Evolutionary conservation across 306 rosid species (phyloP), one percentile per base, ranked within the genome.

Genomic region (Trichosanthes cucumerina): DNA sequence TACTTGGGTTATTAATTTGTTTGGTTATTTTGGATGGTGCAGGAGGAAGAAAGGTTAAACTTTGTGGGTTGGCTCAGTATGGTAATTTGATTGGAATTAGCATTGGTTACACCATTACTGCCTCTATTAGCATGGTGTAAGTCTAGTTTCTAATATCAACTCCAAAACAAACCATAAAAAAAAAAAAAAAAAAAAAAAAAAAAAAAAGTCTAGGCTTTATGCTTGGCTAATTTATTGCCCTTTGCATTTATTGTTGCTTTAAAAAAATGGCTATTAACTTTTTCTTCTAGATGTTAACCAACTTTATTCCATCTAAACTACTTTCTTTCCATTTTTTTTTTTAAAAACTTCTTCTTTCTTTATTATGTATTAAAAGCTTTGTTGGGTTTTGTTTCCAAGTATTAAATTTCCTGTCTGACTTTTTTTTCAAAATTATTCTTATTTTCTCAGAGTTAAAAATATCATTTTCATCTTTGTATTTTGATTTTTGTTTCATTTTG

Each of bases 91-190:
- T 92, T 5, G 99, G 99, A 19, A 90, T 95, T 44, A 87, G 93
- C 7, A 83, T 95, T 86, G 99, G 99, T 16, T 95, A 95, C 90
- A 95, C 97, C 7, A 95, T 95, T 69, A 95, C 97, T 19, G 97
- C 97, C 36, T 95, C 97, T 43, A 95, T 92, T 75, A 92, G 97
- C 80, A 88, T 95, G 96, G 97, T 95, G 98, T 95, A 88, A 86
- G 97, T 82, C 50, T 49, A 14, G n/a, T 49, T 49, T 9, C 49
- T 13, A 8, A 44, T 44, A 44, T 44, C 0, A 44, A 44, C 49
- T 44, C 49, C 14, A 44, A 44, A 44, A 44, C 0, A 2, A 11
- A 28, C 2, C 1, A 28, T 28, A 28, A 28, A 1, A 28, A 28
- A 28, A 28, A 28, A 28, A 36, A 36, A 36, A 3, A 36, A 36